Evolutionary conservation across 352 stramenopile genomes (phyloP).

Genomic region (Globisporangium iwayamae): DNA sequence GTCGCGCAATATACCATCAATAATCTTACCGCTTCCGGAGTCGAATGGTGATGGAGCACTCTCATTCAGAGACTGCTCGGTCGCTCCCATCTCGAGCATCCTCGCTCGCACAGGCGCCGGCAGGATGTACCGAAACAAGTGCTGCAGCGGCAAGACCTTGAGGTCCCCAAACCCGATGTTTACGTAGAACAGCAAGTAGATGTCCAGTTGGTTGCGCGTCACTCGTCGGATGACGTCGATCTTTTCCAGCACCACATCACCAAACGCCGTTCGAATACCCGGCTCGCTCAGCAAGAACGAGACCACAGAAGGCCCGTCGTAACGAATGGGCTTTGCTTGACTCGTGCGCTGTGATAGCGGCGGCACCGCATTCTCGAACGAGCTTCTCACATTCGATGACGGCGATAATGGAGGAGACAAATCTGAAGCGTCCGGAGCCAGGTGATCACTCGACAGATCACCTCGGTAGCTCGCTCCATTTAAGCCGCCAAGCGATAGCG

Average conservation of each 20-base stretch:
- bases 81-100: conserved; percentile 67
- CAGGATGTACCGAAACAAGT: conserved; percentile 78
- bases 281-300: conserved; percentile 63
- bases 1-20: background rate
- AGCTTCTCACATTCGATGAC: conserved; percentile 7
- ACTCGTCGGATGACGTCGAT: conserved; percentile 72
- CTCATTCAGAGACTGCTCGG: conserved; percentile 63
- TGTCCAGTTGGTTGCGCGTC: conserved; percentile 46
- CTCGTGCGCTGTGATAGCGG: conserved; percentile 10
- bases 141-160: conserved; percentile 60
- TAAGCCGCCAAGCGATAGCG: conserved; percentile 21
- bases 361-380: conserved; percentile 9
- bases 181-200: conserved; percentile 80
- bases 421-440: conserved; percentile 1
- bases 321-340: conserved; percentile 51
- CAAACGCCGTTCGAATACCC: conserved; percentile 70
- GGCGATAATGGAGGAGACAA: background rate
- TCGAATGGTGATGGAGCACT: conserved; percentile 66
- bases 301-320: conserved; percentile 63
- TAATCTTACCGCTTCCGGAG: conserved; percentile 32
- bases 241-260: conserved; percentile 79
- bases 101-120: conserved; percentile 56
- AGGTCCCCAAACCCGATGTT: conserved; percentile 43
- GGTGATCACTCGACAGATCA: background rate
- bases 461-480: conserved; percentile 19